Evolutionary conservation across 2,329 filamentous ascomycete genomes (phyloP), one percentile per base, ranked within the genome.

Genomic region (Proliferodiscus dingleyae): DNA sequence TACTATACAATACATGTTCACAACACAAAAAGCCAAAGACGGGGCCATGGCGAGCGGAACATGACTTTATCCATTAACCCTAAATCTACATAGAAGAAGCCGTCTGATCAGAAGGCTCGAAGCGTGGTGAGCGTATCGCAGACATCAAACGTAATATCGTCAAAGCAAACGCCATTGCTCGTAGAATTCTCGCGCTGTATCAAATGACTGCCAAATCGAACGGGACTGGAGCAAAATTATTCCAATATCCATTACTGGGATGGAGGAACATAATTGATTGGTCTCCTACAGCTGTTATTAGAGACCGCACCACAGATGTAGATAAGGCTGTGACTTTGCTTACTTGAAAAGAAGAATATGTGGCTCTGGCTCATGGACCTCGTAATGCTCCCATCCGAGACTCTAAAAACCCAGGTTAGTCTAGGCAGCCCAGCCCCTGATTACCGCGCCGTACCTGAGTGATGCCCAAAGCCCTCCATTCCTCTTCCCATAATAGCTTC

Each of bases 281-380:
- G 59, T 51, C 63, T 55, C 60, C 62, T 64, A 40, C 29, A 29
- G 32, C 28, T 33, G 9, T 11, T 26, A 41, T 59, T 30, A 58
- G 52, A 36, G 41, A 24, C 37, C 28, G 13, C 32, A 16, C 43
- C 43, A 41, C 24, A 23, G 10, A 10, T 15, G 2, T 29, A 16
- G 3, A 30, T 18, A 19, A 18, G 22, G n/a, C 24, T 16, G 32
- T 30, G 74, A 13, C 13, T 19, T 10, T 37, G 5, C 87, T 68
- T 72, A 96, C 91, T 98, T 98, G 80, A 98, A 98, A 24, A 98
- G 80, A 45, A 98, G 78, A 62, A 98, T 98, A 68, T 98, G 93
- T 55, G 93, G 93, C 71, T 98, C 93, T 34, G 93, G 93, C 68
- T 97, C 93, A 68, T 98, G 93, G 44, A 98, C 93, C 69, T 98